Percentiles rank a stretch among this genome's conserved stretches.
Conservation (phyloP, 768 basidiomycete species). For the Trametes villosa region DNA sequence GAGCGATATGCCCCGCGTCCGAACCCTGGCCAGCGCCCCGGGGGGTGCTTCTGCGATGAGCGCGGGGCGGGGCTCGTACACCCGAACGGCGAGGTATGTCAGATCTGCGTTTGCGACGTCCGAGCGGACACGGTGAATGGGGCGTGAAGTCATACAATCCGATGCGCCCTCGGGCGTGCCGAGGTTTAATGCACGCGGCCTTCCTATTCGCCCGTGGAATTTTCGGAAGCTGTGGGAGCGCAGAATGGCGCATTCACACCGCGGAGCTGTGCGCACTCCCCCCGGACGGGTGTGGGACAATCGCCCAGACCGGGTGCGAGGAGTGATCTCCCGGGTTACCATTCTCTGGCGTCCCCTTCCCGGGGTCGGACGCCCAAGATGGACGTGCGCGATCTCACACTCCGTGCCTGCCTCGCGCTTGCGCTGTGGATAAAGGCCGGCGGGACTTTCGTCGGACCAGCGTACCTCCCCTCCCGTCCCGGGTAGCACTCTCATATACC, state of each 20-base stretch:
- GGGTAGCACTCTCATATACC: conserved; percentile 21
- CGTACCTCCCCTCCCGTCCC: conserved; percentile 25
- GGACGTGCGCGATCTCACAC: conserved; percentile 19
- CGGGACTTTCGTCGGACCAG: conserved; percentile 18
- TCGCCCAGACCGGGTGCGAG: conserved; percentile 21
- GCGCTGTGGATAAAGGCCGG: conserved; percentile 24
- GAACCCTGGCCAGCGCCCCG: neutral
- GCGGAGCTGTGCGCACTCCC: conserved; percentile 14
- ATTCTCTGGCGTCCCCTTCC: conserved; percentile 17
- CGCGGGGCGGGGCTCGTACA: neutral
- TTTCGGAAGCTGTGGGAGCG: conserved; percentile 23
- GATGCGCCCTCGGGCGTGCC: neutral
- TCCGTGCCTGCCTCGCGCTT: conserved; percentile 26
- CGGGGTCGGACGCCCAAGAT: conserved; percentile 14
- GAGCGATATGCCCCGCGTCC: neutral
- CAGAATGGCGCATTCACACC: conserved; percentile 16
- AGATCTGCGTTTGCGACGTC: conserved; percentile 7
- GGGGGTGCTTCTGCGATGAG: neutral
- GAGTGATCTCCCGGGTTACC: conserved; percentile 19
- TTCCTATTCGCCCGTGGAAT: conserved; percentile 20
- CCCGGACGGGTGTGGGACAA: conserved; percentile 20
- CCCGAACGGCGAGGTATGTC: conserved; percentile 7
- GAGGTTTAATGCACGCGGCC: conserved; percentile 18
- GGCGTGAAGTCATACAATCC: conserved; percentile 16
- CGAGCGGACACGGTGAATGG: conserved; percentile 7